Evolutionary conservation across 169 alveolate species (phyloP), one percentile per base, ranked within the genome.

Genomic region (Plasmodium sp.): DNA sequence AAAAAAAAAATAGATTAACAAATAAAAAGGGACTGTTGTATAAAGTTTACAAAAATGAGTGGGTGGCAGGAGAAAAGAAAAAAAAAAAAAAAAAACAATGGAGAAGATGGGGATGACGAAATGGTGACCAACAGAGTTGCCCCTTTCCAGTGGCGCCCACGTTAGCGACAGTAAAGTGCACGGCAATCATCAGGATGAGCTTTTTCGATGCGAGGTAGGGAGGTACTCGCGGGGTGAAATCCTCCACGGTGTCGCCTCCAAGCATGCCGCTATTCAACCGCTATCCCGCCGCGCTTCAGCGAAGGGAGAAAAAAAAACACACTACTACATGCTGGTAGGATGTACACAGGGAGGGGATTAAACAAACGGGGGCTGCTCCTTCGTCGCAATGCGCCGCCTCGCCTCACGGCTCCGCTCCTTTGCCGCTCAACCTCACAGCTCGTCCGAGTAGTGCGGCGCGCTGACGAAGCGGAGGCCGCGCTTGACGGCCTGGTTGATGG

Each of bases 401-500:
- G 41, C 4, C 41, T 1, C 4, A 3, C 41, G 0, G 41, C 41
- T 1, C 5, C 41, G 41, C 41, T 36, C 41, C 41, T 36, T 36
- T n/a, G n/a, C n/a, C 16, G 27, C 27, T 22, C 27, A 22, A 0
- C 9, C 16, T 48, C 43, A 84, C 5, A 84, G 41, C n/a, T 84
- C 93, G 43, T 84, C 93, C 36, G 41, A 10, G 41, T 84, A 84
- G 10, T 84, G n/a, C 31, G 84, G 31, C 5, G 31, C 54, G 16
- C 71, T 6, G n/a, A 88, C 34, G 72, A 88, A 88, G 33, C 82
- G 81, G 18, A 88, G 12, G 6, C 90, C 77, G 16, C 41, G 58
- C 48, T 56, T 80, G 18, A 88, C n/a, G 54, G 45, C 71, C 31
- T 77, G 90, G 71, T 77, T 88, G 27, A 88, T 88, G 31, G 94